Percentiles rank a stretch among this genome's conserved stretches.
These are phyloP conservation scores for Myrica gale DNA, from an alignment of 306 rosid genomes.

Conservation along the genomic window DNA sequence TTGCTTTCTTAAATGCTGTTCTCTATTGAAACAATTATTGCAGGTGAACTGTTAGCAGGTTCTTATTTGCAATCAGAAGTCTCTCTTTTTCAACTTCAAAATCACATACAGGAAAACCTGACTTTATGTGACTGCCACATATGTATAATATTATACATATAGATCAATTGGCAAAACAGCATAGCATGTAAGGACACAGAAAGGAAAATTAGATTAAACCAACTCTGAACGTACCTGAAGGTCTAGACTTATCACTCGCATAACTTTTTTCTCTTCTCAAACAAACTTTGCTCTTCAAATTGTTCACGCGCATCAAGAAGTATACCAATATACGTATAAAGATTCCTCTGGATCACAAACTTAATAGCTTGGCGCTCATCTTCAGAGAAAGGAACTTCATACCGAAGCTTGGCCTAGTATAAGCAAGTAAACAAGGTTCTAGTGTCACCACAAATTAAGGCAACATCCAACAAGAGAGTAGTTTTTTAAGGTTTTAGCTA, in stretches of 20 bases:
- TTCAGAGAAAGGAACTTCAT: conserved; percentile 55
- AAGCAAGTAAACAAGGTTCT: conserved; percentile 18
- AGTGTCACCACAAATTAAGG: conserved; percentile 15
- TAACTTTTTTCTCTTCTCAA: conserved; percentile 32
- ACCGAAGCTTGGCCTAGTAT: conserved; percentile 62
- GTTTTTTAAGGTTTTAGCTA: neutral
- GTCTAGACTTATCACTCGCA: conserved; percentile 37
- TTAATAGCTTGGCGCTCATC: conserved; percentile 58
- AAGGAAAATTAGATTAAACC: neutral
- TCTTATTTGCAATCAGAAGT: neutral
- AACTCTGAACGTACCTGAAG: conserved; percentile 47
- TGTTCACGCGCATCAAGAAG: conserved; percentile 62
- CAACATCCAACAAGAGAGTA: conserved; percentile 4
- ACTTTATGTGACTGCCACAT: neutral
- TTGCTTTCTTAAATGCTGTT: neutral
- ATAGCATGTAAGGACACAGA: neutral
- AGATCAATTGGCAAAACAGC: neutral
- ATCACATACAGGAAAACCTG: neutral
- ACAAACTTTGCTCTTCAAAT: conserved; percentile 63
- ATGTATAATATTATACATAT: neutral
- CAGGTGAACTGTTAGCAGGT: neutral
- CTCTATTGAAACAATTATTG: neutral
- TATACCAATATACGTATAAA: conserved; percentile 53
- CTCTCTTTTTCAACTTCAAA: neutral
- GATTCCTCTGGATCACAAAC: conserved; percentile 56